Evolutionary conservation across 2,329 filamentous ascomycete species (phyloP).

Genomic region (Fusarium burgessii): DNA sequence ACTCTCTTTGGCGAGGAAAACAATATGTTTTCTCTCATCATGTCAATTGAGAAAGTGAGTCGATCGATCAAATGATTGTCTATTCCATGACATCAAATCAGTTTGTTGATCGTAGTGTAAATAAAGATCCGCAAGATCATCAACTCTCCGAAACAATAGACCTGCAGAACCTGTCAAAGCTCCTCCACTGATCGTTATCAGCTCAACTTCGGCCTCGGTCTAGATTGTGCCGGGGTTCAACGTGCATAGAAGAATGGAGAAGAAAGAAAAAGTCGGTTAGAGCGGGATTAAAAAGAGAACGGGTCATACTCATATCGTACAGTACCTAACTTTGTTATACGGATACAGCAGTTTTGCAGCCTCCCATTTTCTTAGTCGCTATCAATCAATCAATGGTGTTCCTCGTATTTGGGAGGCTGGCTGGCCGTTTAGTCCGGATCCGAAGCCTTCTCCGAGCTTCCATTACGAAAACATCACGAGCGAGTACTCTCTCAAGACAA

Average conservation of each 20-base stretch:
- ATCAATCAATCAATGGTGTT: not conserved
- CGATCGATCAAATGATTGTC: not conserved
- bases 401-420: constrained; percentile 16
- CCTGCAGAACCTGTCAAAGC: not conserved
- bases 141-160: constrained; percentile 18
- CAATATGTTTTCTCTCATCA: not conserved
- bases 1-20: not conserved
- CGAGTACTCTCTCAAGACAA: not conserved
- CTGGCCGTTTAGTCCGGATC: constrained; percentile 2
- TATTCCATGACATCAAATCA: constrained; percentile 10
- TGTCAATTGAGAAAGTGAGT: not conserved
- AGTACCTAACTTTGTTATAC: not conserved
- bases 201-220: not conserved
- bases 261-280: not conserved
- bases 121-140: constrained; percentile 25
- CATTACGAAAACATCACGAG: constrained; percentile 1
- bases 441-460: not conserved
- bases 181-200: constrained; percentile 8
- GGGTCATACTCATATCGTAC: not conserved
- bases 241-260: not conserved
- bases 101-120: not conserved
- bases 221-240: not conserved
- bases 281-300: constrained; percentile 1
- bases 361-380: not conserved
- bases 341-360: not conserved